Evolutionary conservation across 805 yeast species (phyloP).

Genomic region (Clavispora fructus): DNA sequence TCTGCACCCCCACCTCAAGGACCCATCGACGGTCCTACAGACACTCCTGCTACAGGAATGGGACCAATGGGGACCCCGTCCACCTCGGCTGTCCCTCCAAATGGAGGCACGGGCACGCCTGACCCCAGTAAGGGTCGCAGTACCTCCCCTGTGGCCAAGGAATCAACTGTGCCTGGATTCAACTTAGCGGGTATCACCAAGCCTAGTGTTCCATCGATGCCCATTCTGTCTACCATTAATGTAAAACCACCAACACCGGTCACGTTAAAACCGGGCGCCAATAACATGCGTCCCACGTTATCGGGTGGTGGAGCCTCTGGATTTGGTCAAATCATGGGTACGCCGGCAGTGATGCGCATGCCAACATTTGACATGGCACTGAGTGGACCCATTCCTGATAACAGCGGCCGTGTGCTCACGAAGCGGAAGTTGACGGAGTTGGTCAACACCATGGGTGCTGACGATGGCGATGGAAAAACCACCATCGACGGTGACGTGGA

Average conservation of each 20-base stretch:
- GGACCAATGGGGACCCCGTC: not conserved
- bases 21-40: conserved; percentile 3
- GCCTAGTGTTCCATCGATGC: conserved; percentile 59
- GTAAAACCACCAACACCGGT: conserved; percentile 65
- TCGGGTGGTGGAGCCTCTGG: conserved; percentile 78
- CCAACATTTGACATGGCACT: conserved; percentile 71
- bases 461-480: conserved; percentile 88
- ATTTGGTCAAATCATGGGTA: conserved; percentile 57
- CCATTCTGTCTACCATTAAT: conserved; percentile 65
- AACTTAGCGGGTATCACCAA: conserved; percentile 40
- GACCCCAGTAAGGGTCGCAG: conserved; percentile 1
- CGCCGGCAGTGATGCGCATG: conserved; percentile 69
- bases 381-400: conserved; percentile 37
- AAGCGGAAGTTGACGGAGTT: conserved; percentile 87
- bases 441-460: conserved; percentile 74
- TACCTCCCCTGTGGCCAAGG: conserved; percentile 6
- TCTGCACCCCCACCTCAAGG: conserved; percentile 1
- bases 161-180: conserved; percentile 14
- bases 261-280: conserved; percentile 50
- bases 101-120: conserved; percentile 5
- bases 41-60: conserved; percentile 1
- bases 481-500: conserved; percentile 93
- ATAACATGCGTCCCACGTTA: conserved; percentile 62
- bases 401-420: conserved; percentile 76
- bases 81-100: conserved; percentile 4